A percentile compares a stretch with the other conserved stretches of the same genome.
Evolutionary conservation across 306 rosid genomes (phyloP).

Genomic region (Arachis hypogaea): DNA sequence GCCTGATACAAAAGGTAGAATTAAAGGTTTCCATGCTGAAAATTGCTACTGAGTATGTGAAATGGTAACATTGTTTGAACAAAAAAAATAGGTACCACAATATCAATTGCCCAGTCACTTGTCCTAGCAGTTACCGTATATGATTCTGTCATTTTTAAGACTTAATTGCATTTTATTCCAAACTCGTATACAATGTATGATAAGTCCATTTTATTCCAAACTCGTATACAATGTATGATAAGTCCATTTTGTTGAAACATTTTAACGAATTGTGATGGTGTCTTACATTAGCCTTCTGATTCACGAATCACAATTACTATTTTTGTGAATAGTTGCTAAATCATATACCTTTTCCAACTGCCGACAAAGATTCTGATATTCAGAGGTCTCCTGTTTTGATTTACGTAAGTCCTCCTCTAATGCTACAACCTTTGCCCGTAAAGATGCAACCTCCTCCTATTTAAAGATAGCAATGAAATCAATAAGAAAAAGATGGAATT

Average conservation of each 20-base stretch:
- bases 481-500: slow-evolving; percentile 4
- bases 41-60: neutral
- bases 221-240: too few species aligned
- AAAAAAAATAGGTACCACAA: neutral
- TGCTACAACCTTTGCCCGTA: slow-evolving; percentile 65
- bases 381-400: slow-evolving; percentile 71
- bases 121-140: neutral
- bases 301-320: neutral
- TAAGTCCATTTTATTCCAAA: neutral
- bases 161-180: neutral
- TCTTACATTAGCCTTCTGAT: slow-evolving; percentile 4
- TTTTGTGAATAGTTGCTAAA: neutral
- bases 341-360: slow-evolving; percentile 76
- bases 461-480: slow-evolving; percentile 38
- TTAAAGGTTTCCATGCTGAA: neutral
- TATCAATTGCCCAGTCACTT: neutral
- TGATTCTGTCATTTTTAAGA: neutral
- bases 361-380: slow-evolving; percentile 54
- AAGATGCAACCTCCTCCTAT: slow-evolving; percentile 78
- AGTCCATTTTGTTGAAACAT: neutral
- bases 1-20: neutral
- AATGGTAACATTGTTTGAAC: neutral
- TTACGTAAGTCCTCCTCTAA: slow-evolving; percentile 87
- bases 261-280: slow-evolving; percentile 4
- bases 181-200: too few species aligned